Percentiles rank a stretch among this genome's conserved stretches.
Conservation (phyloP, 2,329 filamentous ascomycete genomes). For the Ophiostoma piceae region DNA sequence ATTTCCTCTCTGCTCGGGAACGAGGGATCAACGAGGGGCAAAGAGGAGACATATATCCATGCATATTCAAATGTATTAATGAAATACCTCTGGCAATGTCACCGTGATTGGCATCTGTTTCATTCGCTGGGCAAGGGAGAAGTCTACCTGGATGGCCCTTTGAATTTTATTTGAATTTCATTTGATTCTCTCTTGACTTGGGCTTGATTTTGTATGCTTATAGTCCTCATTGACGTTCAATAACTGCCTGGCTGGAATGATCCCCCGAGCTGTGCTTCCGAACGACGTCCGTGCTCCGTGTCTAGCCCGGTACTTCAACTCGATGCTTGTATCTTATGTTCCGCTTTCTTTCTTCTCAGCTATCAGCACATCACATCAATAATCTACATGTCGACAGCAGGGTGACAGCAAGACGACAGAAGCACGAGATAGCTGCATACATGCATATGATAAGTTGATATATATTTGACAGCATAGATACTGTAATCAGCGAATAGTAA, state of each 20-base stretch:
- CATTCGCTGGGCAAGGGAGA: not conserved
- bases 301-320: not conserved
- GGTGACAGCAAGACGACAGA: not conserved
- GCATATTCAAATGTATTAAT: not conserved
- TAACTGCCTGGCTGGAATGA: not conserved
- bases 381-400: not conserved
- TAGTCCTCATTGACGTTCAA: no score
- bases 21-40: not conserved
- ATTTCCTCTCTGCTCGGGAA: not conserved
- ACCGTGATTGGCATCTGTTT: not conserved
- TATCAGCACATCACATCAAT: not conserved
- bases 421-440: not conserved
- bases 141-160: not conserved
- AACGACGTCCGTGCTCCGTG: not conserved
- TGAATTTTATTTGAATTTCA: not conserved
- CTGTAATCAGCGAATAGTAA: not conserved
- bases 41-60: conserved; percentile 5
- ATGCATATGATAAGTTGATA: not conserved
- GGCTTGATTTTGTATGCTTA: no score
- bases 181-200: not conserved
- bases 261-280: not conserved
- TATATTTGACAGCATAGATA: not conserved
- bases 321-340: not conserved
- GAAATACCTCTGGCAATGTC: not conserved
- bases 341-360: not conserved